phyloP scores from a whole-genome alignment of 1,284 basidiomycete genomes.

The Ceratobasidium sp. region DNA sequence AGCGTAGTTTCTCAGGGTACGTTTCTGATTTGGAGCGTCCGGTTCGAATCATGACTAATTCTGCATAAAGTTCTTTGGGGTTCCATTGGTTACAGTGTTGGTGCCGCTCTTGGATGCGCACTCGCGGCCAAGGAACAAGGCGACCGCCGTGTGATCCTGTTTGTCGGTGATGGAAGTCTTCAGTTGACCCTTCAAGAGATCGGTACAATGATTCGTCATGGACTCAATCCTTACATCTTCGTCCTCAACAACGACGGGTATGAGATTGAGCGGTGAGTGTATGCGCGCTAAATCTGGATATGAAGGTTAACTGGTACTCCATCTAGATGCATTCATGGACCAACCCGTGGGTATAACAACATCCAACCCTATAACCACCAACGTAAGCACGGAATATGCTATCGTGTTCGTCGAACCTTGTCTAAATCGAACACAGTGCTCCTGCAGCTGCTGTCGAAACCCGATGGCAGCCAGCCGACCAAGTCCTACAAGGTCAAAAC shows the following conservation, averaged over 20 bases:
- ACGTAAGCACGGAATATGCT: constrained; percentile 49
- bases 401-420: constrained; percentile 36
- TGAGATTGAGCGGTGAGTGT: constrained; percentile 83
- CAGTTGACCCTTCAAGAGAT: constrained; percentile 58
- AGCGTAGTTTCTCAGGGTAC: constrained; percentile 68
- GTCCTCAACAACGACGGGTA: constrained; percentile 91
- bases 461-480: constrained; percentile 58
- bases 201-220: constrained; percentile 74
- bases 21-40: constrained; percentile 41
- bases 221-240: constrained; percentile 79
- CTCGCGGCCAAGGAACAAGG: constrained; percentile 75
- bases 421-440: constrained; percentile 25
- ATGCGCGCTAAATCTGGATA: constrained; percentile 56
- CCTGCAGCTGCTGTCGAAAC: constrained; percentile 52
- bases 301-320: neutral
- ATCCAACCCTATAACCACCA: constrained; percentile 50
- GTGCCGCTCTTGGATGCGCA: constrained; percentile 74
- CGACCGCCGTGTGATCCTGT: constrained; percentile 75
- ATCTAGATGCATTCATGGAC: constrained; percentile 48
- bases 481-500: constrained; percentile 70
- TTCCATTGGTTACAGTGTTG: constrained; percentile 86
- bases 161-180: constrained; percentile 85
- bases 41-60: constrained; percentile 40
- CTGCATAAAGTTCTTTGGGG: constrained; percentile 70
- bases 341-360: constrained; percentile 53